phyloP scores from a whole-genome alignment of 2,329 filamentous ascomycete species.

The Xenosphaeropsis pyriputrescens region DNA sequence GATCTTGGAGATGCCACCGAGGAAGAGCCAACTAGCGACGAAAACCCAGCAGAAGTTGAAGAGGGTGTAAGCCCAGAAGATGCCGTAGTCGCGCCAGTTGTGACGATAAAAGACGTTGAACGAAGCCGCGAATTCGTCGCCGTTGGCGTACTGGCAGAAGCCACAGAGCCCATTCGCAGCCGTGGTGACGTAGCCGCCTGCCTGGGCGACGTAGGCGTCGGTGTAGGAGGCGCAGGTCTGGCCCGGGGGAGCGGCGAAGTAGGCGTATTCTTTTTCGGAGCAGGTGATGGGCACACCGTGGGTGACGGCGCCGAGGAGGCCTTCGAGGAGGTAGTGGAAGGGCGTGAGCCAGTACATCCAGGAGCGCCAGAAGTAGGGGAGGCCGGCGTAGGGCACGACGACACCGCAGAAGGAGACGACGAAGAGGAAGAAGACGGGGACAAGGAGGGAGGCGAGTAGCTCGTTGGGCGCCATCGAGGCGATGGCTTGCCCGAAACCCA shows the following conservation, averaged over 20 bases:
- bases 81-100: constrained; percentile 52
- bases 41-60: constrained; percentile 48
- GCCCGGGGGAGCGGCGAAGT: constrained; percentile 42
- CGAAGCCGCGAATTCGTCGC: constrained; percentile 27
- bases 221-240: constrained; percentile 47
- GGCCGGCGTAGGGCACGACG: constrained; percentile 41
- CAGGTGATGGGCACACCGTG: constrained; percentile 41
- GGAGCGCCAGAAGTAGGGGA: constrained; percentile 47
- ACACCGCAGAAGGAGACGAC: constrained; percentile 58
- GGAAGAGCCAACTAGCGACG: constrained; percentile 36
- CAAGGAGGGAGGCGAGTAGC: constrained; percentile 47
- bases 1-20: constrained; percentile 13
- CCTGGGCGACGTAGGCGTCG: constrained; percentile 30
- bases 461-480: constrained; percentile 53
- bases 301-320: constrained; percentile 38
- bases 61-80: constrained; percentile 46
- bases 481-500: constrained; percentile 52
- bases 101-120: constrained; percentile 47
- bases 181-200: constrained; percentile 45
- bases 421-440: constrained; percentile 57
- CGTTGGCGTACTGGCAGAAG: constrained; percentile 48
- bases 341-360: constrained; percentile 58
- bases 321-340: constrained; percentile 52
- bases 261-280: constrained; percentile 37
- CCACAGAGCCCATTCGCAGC: constrained; percentile 42